Evolutionary conservation across 1,284 basidiomycete genomes (phyloP), one percentile per base, ranked within the genome.

Genomic region (Malassezia sp.): DNA sequence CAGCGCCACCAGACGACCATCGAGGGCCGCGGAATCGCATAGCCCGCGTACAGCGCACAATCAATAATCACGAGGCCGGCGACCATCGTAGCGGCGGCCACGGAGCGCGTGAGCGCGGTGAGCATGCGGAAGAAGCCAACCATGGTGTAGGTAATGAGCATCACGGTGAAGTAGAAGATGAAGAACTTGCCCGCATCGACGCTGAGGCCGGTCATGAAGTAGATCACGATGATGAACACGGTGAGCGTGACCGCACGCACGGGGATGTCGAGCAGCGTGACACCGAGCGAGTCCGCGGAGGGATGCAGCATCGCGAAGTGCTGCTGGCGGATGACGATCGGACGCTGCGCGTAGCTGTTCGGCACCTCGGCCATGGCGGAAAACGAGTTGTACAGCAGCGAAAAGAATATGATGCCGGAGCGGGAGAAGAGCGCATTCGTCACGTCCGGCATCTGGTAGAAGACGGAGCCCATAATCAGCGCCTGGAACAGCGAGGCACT

Each of bases 361-460:
- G 59, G 52, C 34, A 66, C 48, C 42, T 65, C 63, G 27, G 55
- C 51, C 57, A 75, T 65, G 22, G 71, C 72, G 28, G 74, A 72
- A 44, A 78, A 63, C 5, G 74, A 71, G 45, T 74, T 74, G 65
- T 71, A 77, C 9, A 63, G 57, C 21, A 61, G 33, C 5, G 44
- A 35, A 40, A 56, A 52, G 41, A 57, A 54, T 35, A 57, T 50
- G 3, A 53, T 44, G 43, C 53, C 53, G 20, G 42, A 46, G 17
- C 85, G 79, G 12, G 82, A 81, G 74, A 83, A 90, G 68, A 79
- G 83, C 11, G 79, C 80, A 0, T 73, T 68, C 0, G 86, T 85
- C 5, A 74, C 70, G 14, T 79, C 73, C 0, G 79, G 74, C 38
- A 82, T 72, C 4, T 77, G 74, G 53, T 81, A 75, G 74, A 85